These are phyloP conservation scores for Aspergillus oerlinghausenensis DNA, from an alignment of 2,329 filamentous ascomycete species.

Conservation along the genomic window DNA sequence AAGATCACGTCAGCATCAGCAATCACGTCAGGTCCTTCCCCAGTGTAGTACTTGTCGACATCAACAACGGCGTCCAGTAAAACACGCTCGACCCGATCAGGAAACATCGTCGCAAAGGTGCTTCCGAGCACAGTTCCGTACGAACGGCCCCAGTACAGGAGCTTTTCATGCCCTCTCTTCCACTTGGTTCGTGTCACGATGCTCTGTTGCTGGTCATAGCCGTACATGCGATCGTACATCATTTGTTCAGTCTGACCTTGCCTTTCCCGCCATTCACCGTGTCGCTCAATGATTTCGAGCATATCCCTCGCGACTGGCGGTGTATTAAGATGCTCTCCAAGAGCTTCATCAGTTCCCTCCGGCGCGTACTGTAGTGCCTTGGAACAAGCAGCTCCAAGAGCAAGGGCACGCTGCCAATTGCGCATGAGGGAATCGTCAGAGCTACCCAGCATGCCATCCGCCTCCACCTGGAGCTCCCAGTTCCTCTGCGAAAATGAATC, in stretches of 20 bases:
- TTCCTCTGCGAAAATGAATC: conserved; percentile 23
- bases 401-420: conserved; percentile 31
- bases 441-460: conserved; percentile 34
- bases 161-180: conserved; percentile 23
- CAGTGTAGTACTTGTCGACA: conserved; percentile 30
- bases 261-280: conserved; percentile 36
- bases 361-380: conserved; percentile 15
- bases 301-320: conserved; percentile 32
- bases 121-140: conserved; percentile 46
- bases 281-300: conserved; percentile 35
- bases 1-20: conserved; percentile 34
- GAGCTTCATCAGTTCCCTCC: conserved; percentile 16
- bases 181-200: conserved; percentile 27
- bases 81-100: conserved; percentile 31
- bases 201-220: conserved; percentile 14
- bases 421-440: conserved; percentile 23
- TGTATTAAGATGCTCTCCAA: conserved; percentile 33
- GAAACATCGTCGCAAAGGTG: conserved; percentile 45
- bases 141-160: conserved; percentile 41
- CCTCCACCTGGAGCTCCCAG: conserved; percentile 32
- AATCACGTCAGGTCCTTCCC: conserved; percentile 20
- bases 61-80: conserved; percentile 37
- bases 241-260: conserved; percentile 24
- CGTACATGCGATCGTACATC: conserved; percentile 11
- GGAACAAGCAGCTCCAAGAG: conserved; percentile 31